phyloP scores from a whole-genome alignment of 495 filamentous ascomycete species.

The Talaromyces wortmannii region DNA sequence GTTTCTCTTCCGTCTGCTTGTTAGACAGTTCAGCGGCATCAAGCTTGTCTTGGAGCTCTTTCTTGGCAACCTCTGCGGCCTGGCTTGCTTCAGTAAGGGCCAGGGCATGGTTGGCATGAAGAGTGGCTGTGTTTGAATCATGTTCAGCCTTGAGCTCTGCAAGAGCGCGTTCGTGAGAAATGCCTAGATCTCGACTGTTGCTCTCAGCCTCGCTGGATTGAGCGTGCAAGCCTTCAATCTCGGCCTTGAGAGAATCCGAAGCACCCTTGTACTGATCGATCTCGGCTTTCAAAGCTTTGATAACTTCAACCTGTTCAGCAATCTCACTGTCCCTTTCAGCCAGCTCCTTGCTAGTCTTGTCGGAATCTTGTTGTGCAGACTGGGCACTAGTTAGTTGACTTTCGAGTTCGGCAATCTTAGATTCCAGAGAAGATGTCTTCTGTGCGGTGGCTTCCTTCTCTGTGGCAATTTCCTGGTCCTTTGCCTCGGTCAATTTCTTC shows the following conservation, averaged over 20 bases:
- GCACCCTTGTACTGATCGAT: conserved; percentile 28
- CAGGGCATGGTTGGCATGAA: conserved; percentile 23
- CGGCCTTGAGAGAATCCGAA: conserved; percentile 24
- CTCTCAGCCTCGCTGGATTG: conserved; percentile 21
- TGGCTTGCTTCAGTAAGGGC: conserved; percentile 28
- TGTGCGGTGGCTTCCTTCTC: conserved; percentile 34
- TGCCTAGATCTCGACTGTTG: conserved; percentile 33
- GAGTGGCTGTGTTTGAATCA: conserved; percentile 23
- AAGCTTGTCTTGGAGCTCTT: conserved; percentile 34
- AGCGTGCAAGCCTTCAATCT: conserved; percentile 23
- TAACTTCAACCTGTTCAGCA: conserved; percentile 24
- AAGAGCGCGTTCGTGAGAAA: conserved; percentile 27
- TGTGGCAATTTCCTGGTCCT: conserved; percentile 32
- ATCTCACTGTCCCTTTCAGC: conserved; percentile 35
- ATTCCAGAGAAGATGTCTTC: conserved; percentile 21
- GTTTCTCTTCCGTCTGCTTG: conserved; percentile 23
- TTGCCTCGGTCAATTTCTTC: conserved; percentile 27
- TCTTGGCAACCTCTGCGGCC: conserved; percentile 22
- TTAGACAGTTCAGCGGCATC: conserved; percentile 29
- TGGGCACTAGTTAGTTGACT: conserved; percentile 29
- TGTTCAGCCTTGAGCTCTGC: conserved; percentile 29
- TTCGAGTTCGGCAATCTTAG: conserved; percentile 31
- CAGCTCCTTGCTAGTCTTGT: conserved; percentile 17
- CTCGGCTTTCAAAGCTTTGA: conserved; percentile 27
- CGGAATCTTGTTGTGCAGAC: conserved; percentile 19